Base-by-base conservation (phyloP, 306 rosid genomes). In the Vachellia collinsii region DNA sequence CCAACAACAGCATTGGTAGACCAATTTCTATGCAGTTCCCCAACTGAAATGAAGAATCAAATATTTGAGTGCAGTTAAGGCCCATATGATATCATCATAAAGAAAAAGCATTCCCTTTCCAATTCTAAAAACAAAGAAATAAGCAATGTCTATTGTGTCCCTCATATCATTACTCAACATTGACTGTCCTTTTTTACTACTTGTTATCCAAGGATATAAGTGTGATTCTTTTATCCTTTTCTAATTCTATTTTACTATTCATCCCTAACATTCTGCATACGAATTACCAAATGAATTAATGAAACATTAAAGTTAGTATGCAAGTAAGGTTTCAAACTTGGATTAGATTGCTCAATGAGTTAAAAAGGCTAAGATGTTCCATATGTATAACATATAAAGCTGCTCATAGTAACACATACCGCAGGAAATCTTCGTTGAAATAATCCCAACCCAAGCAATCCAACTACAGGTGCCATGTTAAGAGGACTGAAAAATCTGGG, bases 401-500 rank as follows among this genome's bases (percentile, higher is more conserved):
- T 54, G 53, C 43, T 56, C 58, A 42, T 11, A 51, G 37, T 39
- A 74, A 78, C 77, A 88, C 94, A 61, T 87, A 91, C 99, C 79
- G 78, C 85, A 13, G 99, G 97, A 85, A 95, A 93, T 83, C 99
- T 98, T 38, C 88, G 91, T 68, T 93, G 87, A 84, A 95, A 89
- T 81, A 95, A 83, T 73, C 99, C 99, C 74, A 95, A 86, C 76
- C 99, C 99, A 47, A 93, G 91, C 90, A 95, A 87, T 82, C 97
- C 99, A 82, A 95, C 94, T 22, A 95, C 99, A 65, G 98, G 99
- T 73, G 96, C 98, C 97, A 95, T 89, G 70, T 97, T 97, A 77
- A 95, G 94, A 71, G 98, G 99, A 87, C 98, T 95, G 88, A 95
- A 95, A 85, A 95, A 95, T 70, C 99, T 95, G 90, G 61, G 87